Percentiles rank a stretch among this genome's conserved stretches.
These are phyloP conservation scores for Stephanocyclus meneghinianus DNA, from an alignment of 352 stramenopile genomes.

Conservation along the genomic window DNA sequence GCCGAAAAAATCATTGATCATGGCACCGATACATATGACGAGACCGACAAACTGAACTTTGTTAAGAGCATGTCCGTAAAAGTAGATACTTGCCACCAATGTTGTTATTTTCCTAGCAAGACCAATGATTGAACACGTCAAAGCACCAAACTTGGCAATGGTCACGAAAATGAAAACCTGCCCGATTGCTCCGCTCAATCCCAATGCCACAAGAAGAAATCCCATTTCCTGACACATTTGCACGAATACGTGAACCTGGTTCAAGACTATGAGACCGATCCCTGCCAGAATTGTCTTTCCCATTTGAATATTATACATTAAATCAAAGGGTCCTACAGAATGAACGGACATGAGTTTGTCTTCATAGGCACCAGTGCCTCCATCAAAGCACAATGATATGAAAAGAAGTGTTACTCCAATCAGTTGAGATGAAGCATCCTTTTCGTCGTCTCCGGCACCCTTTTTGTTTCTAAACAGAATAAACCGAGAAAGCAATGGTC, in stretches of 20 bases:
- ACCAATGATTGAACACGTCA: conserved; percentile 88
- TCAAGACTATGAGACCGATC: conserved; percentile 83
- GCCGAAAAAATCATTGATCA: conserved; percentile 87
- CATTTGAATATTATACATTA: conserved; percentile 92
- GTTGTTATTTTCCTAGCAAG: conserved; percentile 87
- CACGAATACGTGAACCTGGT: conserved; percentile 85
- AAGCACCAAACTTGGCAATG: conserved; percentile 87
- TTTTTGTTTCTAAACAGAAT: conserved; percentile 20
- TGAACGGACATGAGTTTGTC: conserved; percentile 90
- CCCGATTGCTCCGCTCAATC: conserved; percentile 84
- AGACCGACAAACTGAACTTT: conserved; percentile 81
- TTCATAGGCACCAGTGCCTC: conserved; percentile 88
- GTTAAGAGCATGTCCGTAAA: conserved; percentile 87
- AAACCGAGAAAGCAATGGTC: neutral
- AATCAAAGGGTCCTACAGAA: conserved; percentile 88
- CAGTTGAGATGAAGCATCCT: conserved; percentile 64
- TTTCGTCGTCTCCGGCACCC: conserved; percentile 46
- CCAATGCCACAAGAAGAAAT: conserved; percentile 84
- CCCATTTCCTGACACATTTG: conserved; percentile 86
- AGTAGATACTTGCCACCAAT: conserved; percentile 85
- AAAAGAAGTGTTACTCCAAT: conserved; percentile 87
- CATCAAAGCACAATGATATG: conserved; percentile 89
- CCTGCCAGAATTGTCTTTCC: conserved; percentile 86
- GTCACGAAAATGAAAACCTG: conserved; percentile 87
- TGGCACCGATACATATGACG: conserved; percentile 81